Conservation (phyloP, 306 rosid genomes). For the Citrullus mucosospermus region DNA sequence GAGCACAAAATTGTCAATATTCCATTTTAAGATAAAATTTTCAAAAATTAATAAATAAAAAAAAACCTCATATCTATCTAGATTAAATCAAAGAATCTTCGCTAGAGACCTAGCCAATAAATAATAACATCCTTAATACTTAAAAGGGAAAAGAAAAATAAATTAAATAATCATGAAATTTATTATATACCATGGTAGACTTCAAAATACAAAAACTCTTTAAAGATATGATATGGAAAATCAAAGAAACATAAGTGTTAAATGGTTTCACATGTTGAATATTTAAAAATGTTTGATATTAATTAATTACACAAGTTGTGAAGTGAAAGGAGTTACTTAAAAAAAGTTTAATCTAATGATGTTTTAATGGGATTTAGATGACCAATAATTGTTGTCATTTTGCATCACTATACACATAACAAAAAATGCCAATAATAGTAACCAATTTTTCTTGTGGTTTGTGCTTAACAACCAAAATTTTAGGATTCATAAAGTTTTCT, state of each 20-base stretch:
- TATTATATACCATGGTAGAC: neutral
- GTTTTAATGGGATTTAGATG: neutral
- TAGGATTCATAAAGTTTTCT: slow-evolving; percentile 15
- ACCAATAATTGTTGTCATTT: neutral
- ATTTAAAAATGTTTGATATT: neutral
- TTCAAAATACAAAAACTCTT: neutral
- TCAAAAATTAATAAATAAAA: neutral
- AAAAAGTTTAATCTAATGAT: neutral
- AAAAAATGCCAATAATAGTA: slow-evolving; percentile 3
- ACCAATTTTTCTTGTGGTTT: slow-evolving; percentile 6
- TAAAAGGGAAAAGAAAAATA: neutral
- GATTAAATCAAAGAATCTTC: neutral
- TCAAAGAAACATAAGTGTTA: neutral
- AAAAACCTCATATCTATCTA: neutral
- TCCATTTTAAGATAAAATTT: neutral
- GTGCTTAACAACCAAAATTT: slow-evolving; percentile 12
- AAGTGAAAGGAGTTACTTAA: neutral
- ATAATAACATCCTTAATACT: neutral
- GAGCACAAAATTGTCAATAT: neutral
- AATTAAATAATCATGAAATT: neutral
- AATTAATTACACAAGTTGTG: neutral
- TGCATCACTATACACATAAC: neutral
- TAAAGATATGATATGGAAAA: neutral
- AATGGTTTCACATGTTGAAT: neutral
- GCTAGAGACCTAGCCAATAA: neutral